Conservation (phyloP, 176 grass and related monocot genomes). For the Lolium multiflorum region DNA sequence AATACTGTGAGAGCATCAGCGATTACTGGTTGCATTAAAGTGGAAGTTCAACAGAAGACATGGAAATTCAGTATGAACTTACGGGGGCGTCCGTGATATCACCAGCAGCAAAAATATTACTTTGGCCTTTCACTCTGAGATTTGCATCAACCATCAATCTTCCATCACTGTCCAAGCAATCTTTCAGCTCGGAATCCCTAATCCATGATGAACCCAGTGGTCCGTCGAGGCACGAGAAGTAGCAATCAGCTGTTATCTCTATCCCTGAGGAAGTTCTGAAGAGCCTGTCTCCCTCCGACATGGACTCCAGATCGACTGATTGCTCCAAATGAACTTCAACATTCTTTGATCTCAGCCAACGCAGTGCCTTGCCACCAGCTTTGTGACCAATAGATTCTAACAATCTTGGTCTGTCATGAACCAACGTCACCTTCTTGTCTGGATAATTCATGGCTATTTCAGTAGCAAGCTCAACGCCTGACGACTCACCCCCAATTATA, state of each 20-base stretch:
- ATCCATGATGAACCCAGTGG: conserved; percentile 45
- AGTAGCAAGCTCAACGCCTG: conserved; percentile 54
- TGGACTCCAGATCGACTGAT: conserved; percentile 43
- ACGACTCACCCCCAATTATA: conserved; percentile 44
- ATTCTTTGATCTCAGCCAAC: conserved; percentile 46
- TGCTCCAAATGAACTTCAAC: conserved; percentile 59
- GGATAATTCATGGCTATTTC: conserved; percentile 48
- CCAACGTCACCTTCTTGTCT: conserved; percentile 53
- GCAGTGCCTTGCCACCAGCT: conserved; percentile 42
- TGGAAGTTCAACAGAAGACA: neutral
- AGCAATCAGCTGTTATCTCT: conserved; percentile 48
- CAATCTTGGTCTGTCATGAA: conserved; percentile 49
- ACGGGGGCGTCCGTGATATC: conserved; percentile 56
- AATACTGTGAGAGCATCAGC: neutral
- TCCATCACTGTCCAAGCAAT: conserved; percentile 40
- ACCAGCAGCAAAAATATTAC: conserved; percentile 55
- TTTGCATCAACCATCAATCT: conserved; percentile 51
- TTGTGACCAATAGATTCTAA: conserved; percentile 46
- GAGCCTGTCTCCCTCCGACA: conserved; percentile 33
- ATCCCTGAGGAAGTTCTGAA: conserved; percentile 36
- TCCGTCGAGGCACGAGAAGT: conserved; percentile 56
- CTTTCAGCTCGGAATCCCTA: conserved; percentile 40
- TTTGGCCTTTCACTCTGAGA: conserved; percentile 51
- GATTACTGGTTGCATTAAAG: neutral
- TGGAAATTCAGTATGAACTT: conserved; percentile 19